These are phyloP conservation scores for Exobasidium rhododendri DNA, from an alignment of 1,284 basidiomycete genomes.

Conservation along the genomic window DNA sequence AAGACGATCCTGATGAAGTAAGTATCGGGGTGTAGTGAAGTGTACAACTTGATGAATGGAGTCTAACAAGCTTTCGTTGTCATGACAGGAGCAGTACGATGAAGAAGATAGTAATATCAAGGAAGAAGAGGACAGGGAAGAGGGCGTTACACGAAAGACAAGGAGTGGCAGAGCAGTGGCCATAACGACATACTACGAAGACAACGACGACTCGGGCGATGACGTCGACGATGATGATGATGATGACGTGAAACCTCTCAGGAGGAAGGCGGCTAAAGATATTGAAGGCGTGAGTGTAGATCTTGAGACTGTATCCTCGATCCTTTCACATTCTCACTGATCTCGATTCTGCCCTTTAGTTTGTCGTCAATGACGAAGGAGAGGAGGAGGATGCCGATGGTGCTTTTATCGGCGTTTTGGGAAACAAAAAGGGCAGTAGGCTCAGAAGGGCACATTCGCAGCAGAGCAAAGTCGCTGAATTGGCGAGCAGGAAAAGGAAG, in stretches of 20 bases:
- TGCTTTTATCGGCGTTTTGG: not conserved
- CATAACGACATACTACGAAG: slow-evolving; percentile 8
- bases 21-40: too few species aligned
- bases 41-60: too few species aligned
- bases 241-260: not conserved
- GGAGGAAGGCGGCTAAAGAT: not conserved
- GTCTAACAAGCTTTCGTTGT: not conserved
- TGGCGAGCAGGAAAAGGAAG: not conserved
- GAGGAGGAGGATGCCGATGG: slow-evolving; percentile 14
- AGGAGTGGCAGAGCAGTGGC: slow-evolving; percentile 14
- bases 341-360: not conserved
- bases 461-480: not conserved
- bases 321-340: not conserved
- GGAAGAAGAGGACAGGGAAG: not conserved
- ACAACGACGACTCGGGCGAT: not conserved
- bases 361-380: slow-evolving; percentile 9
- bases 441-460: not conserved
- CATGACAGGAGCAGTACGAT: slow-evolving; percentile 9
- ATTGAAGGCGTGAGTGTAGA: not conserved
- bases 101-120: slow-evolving; percentile 6
- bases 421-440: not conserved
- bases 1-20: not conserved
- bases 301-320: too few species aligned
- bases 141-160: not conserved
- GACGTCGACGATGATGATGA: too few species aligned